Percentiles rank a stretch among this genome's conserved stretches.
Conservation (phyloP, 2,329 filamentous ascomycete species). For the Ophiostoma angusticollis region DNA sequence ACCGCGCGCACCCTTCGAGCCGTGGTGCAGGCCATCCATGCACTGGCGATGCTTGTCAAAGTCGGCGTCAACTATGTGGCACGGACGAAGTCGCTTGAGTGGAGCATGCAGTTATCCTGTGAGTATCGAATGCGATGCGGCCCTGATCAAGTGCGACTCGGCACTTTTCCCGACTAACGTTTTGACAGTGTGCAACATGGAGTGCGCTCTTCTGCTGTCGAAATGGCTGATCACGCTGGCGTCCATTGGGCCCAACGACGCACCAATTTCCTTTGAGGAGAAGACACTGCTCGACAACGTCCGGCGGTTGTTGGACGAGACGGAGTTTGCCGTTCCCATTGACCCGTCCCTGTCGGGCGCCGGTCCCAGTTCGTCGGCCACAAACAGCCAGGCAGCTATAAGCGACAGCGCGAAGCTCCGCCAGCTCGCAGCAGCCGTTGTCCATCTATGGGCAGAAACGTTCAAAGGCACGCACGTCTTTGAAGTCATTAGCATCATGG, state of each 20-base stretch:
- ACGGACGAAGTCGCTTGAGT: conserved; percentile 46
- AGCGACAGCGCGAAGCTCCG: conserved; percentile 39
- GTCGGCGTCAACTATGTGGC: conserved; percentile 50
- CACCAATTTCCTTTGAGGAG: conserved; percentile 38
- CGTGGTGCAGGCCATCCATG: conserved; percentile 55
- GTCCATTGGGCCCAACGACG: conserved; percentile 36
- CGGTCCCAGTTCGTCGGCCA: not conserved
- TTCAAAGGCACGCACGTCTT: conserved; percentile 51
- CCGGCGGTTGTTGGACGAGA: conserved; percentile 47
- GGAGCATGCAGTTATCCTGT: conserved; percentile 51
- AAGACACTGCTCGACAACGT: conserved; percentile 42
- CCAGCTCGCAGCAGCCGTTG: conserved; percentile 44
- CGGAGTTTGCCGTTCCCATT: conserved; percentile 47
- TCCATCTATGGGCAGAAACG: conserved; percentile 48
- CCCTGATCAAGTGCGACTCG: too few relatives aligned
- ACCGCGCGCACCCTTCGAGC: conserved; percentile 49
- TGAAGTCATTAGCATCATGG: conserved; percentile 46
- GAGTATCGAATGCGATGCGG: too few relatives aligned
- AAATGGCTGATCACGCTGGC: conserved; percentile 48
- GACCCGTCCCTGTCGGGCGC: conserved; percentile 35
- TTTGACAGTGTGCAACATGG: conserved; percentile 42
- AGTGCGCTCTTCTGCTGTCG: conserved; percentile 47
- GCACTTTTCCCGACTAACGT: not conserved
- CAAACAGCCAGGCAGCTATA: conserved; percentile 23
- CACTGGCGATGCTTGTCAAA: conserved; percentile 54